Conservation (phyloP, 2,329 filamentous ascomycete genomes). For the Pseudocercospora crystallina region DNA sequence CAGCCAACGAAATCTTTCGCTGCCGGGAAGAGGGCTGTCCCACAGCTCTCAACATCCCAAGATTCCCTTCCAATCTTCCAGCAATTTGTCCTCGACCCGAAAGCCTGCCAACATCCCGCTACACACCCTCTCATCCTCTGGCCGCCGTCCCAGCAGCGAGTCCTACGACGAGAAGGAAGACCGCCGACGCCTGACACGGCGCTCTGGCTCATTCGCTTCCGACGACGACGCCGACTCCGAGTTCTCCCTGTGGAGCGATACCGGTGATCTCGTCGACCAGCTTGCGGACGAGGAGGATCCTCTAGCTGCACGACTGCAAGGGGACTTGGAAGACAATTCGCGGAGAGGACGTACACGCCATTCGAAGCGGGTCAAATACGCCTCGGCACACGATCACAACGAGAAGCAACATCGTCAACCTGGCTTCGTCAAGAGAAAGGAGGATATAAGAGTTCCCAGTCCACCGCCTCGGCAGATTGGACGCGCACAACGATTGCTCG, state of each 20-base stretch:
- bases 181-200: constrained; percentile 48
- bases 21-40: too few relatives aligned
- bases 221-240: constrained; percentile 51
- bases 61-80: constrained; percentile 63
- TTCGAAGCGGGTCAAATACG: constrained; percentile 69
- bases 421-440: constrained; percentile 54
- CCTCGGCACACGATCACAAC: constrained; percentile 40
- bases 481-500: constrained; percentile 68
- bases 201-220: constrained; percentile 24
- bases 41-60: constrained; percentile 57
- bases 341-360: constrained; percentile 19
- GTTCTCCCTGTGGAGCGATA: constrained; percentile 87
- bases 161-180: constrained; percentile 52
- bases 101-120: constrained; percentile 86
- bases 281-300: constrained; percentile 80
- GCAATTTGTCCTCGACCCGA: constrained; percentile 49
- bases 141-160: constrained; percentile 40
- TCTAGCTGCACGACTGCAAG: constrained; percentile 67
- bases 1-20: too few relatives aligned
- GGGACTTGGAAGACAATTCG: constrained; percentile 63
- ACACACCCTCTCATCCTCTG: constrained; percentile 62
- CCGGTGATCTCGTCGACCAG: constrained; percentile 92
- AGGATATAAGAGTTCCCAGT: constrained; percentile 79
- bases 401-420: constrained; percentile 35
- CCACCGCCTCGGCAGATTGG: constrained; percentile 64